Percentiles rank a stretch among this genome's conserved stretches.
Conservation (phyloP, 345 rosid species). For the Dovyalis caffra region DNA sequence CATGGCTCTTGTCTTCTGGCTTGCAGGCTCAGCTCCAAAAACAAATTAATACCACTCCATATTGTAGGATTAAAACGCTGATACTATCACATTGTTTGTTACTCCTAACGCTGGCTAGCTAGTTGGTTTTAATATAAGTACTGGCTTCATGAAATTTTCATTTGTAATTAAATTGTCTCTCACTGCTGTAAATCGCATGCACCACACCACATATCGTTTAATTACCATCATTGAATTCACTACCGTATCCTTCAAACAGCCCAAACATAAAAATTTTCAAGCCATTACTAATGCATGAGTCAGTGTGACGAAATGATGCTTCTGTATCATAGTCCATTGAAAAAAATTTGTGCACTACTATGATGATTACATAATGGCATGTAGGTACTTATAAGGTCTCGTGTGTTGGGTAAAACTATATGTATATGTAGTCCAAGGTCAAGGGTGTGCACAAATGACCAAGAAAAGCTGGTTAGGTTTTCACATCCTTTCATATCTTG, state of each 20-base stretch:
- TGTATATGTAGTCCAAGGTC: not conserved
- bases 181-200: not conserved
- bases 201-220: no score
- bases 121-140: no score
- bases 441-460: slow-evolving; percentile 13
- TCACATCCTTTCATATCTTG: slow-evolving; percentile 18
- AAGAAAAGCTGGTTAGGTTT: slow-evolving; percentile 18
- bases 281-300: not conserved
- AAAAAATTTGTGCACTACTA: not conserved
- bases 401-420: not conserved
- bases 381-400: no score
- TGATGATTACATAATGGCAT: not conserved
- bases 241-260: not conserved
- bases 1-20: slow-evolving; percentile 17
- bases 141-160: not conserved
- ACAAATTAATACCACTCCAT: no score
- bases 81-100: not conserved
- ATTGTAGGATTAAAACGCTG: not conserved
- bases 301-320: not conserved
- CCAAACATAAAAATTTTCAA: no score
- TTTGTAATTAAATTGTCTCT: not conserved
- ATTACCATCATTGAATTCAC: no score
- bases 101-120: no score
- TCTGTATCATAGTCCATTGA: not conserved
- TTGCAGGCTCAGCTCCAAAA: not conserved